Percentiles rank a stretch among this genome's conserved stretches.
These are phyloP conservation scores for Dissophora ornata DNA, from an alignment of 192 early-diverging fungal genomes.

Conservation along the genomic window DNA sequence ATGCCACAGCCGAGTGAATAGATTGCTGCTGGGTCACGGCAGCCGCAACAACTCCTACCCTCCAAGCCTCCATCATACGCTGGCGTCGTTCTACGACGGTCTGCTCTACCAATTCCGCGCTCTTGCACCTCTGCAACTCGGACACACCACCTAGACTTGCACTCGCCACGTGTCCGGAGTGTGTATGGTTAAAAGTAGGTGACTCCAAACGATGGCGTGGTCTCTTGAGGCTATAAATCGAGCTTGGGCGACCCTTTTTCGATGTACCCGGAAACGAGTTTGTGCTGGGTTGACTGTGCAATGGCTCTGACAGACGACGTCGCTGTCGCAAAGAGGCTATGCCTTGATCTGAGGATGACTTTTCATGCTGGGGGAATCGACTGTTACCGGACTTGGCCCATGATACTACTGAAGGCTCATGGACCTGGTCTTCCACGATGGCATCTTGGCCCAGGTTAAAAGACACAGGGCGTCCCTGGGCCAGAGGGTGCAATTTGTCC, in stretches of 20 bases:
- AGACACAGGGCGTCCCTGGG: background rate
- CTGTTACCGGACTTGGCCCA: background rate
- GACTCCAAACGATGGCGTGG: conserved; percentile 19
- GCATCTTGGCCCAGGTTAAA: background rate
- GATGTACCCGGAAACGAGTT: conserved; percentile 2
- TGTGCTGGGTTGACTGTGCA: conserved; percentile 14
- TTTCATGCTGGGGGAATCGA: conserved; percentile 15
- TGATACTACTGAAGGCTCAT: background rate
- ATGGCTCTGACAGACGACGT: conserved; percentile 44
- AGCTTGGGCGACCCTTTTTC: conserved; percentile 36
- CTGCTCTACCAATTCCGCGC: conserved; percentile 41
- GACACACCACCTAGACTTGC: conserved; percentile 17
- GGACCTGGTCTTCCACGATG: background rate
- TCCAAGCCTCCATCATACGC: conserved; percentile 56
- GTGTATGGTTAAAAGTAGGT: conserved; percentile 9
- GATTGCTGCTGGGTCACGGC: conserved; percentile 47
- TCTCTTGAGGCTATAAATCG: conserved; percentile 37
- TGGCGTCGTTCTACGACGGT: conserved; percentile 46
- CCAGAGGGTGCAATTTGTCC: conserved; percentile 9
- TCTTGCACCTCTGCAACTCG: conserved; percentile 43
- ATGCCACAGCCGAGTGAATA: conserved; percentile 33
- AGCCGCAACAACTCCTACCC: conserved; percentile 51
- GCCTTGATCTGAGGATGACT: conserved; percentile 32
- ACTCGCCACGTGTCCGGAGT: conserved; percentile 19
- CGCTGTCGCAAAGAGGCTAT: conserved; percentile 1